phyloP scores from a whole-genome alignment of 805 yeast species.

The Saccharomyces mikatae region DNA sequence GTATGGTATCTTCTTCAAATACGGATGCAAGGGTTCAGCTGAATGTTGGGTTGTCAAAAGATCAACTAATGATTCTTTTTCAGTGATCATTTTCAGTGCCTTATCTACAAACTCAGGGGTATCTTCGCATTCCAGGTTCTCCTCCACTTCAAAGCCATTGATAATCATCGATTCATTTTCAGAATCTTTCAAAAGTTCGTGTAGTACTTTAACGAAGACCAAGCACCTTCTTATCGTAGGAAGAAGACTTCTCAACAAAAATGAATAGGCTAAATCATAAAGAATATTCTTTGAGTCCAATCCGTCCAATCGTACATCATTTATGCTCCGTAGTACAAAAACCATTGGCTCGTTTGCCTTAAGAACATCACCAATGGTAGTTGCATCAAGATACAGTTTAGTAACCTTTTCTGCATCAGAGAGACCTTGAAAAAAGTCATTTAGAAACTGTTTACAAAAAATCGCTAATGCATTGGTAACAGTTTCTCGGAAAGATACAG shows the following conservation, averaged over 20 bases:
- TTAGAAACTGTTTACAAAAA: conserved; percentile 12
- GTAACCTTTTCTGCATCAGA: not conserved
- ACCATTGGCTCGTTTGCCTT: not conserved
- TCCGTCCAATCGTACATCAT: conserved; percentile 8
- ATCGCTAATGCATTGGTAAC: conserved; percentile 13
- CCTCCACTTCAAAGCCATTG: conserved; percentile 18
- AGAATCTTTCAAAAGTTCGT: conserved; percentile 21
- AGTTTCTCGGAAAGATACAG: conserved; percentile 10
- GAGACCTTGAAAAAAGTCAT: conserved; percentile 12
- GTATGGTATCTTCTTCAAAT: conserved; percentile 16
- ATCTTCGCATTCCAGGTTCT: conserved; percentile 1
- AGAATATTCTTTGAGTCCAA: conserved; percentile 6
- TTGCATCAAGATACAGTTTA: not conserved
- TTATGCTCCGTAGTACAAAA: conserved; percentile 6
- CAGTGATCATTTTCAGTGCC: conserved; percentile 12
- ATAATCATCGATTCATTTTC: conserved; percentile 20
- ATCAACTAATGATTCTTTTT: conserved; percentile 7
- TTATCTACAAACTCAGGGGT: conserved; percentile 9
- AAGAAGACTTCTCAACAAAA: conserved; percentile 16
- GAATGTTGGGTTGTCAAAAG: conserved; percentile 2
- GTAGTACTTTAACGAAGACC: conserved; percentile 28
- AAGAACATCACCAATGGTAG: not conserved
- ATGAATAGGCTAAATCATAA: conserved; percentile 17
- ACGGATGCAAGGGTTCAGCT: conserved; percentile 3
- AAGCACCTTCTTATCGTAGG: conserved; percentile 27